These are phyloP conservation scores for Irpex sp. DNA, from an alignment of 1,284 basidiomycete genomes.

Conservation along the genomic window DNA sequence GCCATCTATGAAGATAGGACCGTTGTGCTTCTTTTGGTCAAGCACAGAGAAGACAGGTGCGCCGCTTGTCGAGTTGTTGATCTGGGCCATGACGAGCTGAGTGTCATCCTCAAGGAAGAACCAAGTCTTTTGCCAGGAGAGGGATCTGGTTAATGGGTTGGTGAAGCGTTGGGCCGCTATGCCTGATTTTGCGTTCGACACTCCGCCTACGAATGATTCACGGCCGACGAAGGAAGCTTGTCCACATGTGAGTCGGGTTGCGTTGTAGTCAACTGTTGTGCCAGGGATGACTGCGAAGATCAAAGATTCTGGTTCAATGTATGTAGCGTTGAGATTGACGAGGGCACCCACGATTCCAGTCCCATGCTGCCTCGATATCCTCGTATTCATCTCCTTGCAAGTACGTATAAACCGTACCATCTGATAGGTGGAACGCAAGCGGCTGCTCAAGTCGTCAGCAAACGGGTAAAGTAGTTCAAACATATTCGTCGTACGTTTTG, in stretches of 20 bases:
- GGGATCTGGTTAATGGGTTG: constrained; percentile 51
- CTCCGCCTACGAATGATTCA: constrained; percentile 61
- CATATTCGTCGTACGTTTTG: constrained; percentile 43
- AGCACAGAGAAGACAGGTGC: constrained; percentile 59
- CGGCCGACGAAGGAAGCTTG: constrained; percentile 35
- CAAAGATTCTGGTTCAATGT: background rate
- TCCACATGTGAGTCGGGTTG: constrained; percentile 44
- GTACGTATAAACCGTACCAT: constrained; percentile 64
- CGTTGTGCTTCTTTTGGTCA: constrained; percentile 52
- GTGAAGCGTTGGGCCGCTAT: constrained; percentile 58
- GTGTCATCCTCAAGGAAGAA: constrained; percentile 66
- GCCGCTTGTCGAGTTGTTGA: constrained; percentile 31
- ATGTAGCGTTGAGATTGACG: background rate
- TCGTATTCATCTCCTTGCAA: constrained; percentile 63
- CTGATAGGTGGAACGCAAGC: constrained; percentile 63
- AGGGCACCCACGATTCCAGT: constrained; percentile 52
- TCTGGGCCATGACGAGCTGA: constrained; percentile 48
- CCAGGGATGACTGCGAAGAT: constrained; percentile 48
- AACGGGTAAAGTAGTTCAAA: too few relatives aligned
- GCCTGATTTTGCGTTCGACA: constrained; percentile 50
- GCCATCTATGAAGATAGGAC: constrained; percentile 43
- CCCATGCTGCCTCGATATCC: constrained; percentile 65
- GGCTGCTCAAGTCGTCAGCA: constrained; percentile 31
- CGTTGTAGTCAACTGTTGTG: constrained; percentile 57
- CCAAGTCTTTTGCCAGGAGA: constrained; percentile 67